phyloP scores from a whole-genome alignment of 2,329 filamentous ascomycete species.

The Aspergillus sergii region DNA sequence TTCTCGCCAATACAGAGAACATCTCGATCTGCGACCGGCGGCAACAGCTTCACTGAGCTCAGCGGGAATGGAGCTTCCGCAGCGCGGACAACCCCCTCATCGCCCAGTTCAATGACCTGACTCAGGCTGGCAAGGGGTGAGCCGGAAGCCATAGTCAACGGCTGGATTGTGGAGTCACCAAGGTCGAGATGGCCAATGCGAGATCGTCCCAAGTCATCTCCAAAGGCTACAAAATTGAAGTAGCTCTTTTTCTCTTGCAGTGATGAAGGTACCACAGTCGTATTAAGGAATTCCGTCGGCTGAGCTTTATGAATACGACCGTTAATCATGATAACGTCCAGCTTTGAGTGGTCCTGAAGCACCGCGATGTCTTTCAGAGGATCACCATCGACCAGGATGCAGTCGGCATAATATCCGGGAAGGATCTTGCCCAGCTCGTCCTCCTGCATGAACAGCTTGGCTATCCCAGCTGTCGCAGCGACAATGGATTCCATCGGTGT shows the following conservation, averaged over 20 bases:
- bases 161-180: neutral
- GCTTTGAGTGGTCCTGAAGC: slow-evolving; percentile 46
- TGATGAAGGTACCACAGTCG: neutral
- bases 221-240: slow-evolving; percentile 5
- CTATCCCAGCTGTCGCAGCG: slow-evolving; percentile 45
- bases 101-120: neutral
- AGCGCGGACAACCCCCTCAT: neutral
- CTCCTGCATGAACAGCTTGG: slow-evolving; percentile 45
- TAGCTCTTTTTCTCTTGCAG: neutral
- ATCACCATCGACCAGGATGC: slow-evolving; percentile 51
- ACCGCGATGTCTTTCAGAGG: slow-evolving; percentile 47
- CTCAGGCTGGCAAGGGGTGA: neutral
- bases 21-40: neutral
- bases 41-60: neutral
- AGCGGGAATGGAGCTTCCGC: neutral
- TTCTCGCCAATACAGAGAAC: slow-evolving; percentile 1
- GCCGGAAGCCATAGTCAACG: neutral
- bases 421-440: slow-evolving; percentile 44
- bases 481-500: slow-evolving; percentile 50
- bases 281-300: neutral
- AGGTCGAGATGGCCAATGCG: neutral
- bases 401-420: slow-evolving; percentile 48
- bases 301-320: slow-evolving; percentile 50
- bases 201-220: neutral
- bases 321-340: slow-evolving; percentile 53